Conservation (phyloP, 495 filamentous ascomycete species). For the Penicillium argentinense region DNA sequence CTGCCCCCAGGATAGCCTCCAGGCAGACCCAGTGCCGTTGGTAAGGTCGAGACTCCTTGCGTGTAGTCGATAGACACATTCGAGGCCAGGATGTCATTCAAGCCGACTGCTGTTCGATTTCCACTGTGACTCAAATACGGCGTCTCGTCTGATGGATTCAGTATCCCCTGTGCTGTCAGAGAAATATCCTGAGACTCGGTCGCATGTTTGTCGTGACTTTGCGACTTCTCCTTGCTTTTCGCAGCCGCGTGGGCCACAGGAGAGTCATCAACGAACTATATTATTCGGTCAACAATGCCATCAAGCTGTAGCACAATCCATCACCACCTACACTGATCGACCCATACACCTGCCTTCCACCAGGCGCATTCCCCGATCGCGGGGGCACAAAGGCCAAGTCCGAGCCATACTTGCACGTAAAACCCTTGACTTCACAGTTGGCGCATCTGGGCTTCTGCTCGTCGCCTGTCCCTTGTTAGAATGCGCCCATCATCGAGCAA, state of each 20-base stretch:
- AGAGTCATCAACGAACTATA: constrained; percentile 28
- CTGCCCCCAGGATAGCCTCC: not conserved
- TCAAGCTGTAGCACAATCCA: not conserved
- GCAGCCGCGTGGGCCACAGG: constrained; percentile 7
- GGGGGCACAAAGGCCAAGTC: constrained; percentile 24
- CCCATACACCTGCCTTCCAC: constrained; percentile 15
- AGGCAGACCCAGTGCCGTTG: not conserved
- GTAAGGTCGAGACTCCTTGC: constrained; percentile 5
- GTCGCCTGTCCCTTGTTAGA: constrained; percentile 19
- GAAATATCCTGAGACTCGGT: not conserved
- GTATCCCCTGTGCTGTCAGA: not conserved
- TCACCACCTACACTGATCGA: constrained; percentile 20
- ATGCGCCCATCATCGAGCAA: not conserved
- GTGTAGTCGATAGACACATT: not conserved
- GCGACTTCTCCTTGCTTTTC: constrained; percentile 1
- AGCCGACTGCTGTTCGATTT: constrained; percentile 6
- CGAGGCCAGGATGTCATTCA: constrained; percentile 10
- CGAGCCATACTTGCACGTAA: constrained; percentile 26
- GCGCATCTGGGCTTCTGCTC: constrained; percentile 31
- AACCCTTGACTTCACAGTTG: constrained; percentile 29
- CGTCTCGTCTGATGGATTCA: not conserved
- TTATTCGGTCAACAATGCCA: not conserved
- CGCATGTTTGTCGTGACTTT: not conserved
- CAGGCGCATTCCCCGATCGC: constrained; percentile 6
- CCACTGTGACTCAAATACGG: not conserved